These are phyloP conservation scores for Phytophthora fragariae DNA, from an alignment of 352 stramenopile species.

Conservation along the genomic window DNA sequence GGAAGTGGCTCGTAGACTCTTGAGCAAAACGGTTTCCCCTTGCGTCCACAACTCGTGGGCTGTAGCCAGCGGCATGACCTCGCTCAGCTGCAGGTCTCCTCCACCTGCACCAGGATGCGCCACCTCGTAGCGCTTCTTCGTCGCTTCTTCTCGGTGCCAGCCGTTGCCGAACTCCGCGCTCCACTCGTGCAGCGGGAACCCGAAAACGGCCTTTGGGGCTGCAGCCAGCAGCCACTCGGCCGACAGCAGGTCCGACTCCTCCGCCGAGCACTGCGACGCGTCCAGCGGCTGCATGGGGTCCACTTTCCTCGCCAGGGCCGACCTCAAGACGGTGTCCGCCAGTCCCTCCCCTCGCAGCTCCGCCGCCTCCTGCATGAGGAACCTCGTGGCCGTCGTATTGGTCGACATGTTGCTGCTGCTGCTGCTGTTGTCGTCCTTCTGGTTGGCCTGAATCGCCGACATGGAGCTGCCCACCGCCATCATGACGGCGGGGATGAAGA, in stretches of 20 bases:
- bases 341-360: constrained; percentile 17
- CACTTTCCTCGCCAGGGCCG: constrained; percentile 34
- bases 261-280: constrained; percentile 25
- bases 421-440: constrained; percentile 42
- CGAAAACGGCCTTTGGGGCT: constrained; percentile 35
- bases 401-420: constrained; percentile 10
- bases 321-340: constrained; percentile 38
- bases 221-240: constrained; percentile 19
- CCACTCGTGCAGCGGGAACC: constrained; percentile 38
- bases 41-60: constrained; percentile 45
- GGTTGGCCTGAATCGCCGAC: constrained; percentile 65
- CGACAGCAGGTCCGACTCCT: constrained; percentile 8
- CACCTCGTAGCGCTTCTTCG: constrained; percentile 25
- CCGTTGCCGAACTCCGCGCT: constrained; percentile 35
- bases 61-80: constrained; percentile 37
- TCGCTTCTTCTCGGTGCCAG: constrained; percentile 22
- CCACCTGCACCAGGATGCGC: constrained; percentile 6
- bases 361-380: constrained; percentile 38
- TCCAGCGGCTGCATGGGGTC: constrained; percentile 33
- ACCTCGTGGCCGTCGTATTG: constrained; percentile 54
- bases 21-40: constrained; percentile 26
- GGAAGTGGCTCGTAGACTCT: constrained; percentile 9
- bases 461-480: constrained; percentile 54
- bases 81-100: constrained; percentile 5
- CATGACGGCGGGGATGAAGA: constrained; percentile 61